Percentiles rank a stretch among this genome's conserved stretches.
Evolutionary conservation across 2,329 filamentous ascomycete species (phyloP).

Genomic region (Claviceps sp.): DNA sequence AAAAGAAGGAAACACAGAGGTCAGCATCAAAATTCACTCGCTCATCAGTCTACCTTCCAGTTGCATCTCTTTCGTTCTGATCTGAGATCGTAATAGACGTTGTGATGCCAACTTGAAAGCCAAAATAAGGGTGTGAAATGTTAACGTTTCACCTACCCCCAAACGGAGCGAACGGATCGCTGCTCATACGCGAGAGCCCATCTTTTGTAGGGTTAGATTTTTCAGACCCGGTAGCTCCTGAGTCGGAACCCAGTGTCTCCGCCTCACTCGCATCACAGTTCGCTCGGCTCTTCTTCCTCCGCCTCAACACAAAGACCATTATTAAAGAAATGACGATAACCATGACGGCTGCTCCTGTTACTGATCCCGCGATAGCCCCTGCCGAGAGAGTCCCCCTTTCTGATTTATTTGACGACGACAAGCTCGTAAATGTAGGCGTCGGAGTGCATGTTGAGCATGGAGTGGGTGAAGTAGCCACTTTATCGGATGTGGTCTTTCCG

Average conservation of each 20-base stretch:
- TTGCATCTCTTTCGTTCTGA: not conserved
- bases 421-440: not conserved
- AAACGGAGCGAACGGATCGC: constrained; percentile 30
- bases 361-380: constrained; percentile 21
- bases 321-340: constrained; percentile 14
- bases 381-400: constrained; percentile 11
- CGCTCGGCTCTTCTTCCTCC: constrained; percentile 6
- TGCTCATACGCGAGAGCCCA: constrained; percentile 7
- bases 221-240: not conserved
- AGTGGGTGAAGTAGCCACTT: no score
- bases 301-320: constrained; percentile 10
- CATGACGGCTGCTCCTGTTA: constrained; percentile 15
- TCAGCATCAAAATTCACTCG: not conserved
- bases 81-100: no score
- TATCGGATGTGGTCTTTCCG: no score
- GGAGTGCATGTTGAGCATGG: not conserved
- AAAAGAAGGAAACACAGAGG: not conserved
- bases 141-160: constrained; percentile 22
- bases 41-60: not conserved
- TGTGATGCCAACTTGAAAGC: no score
- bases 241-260: constrained; percentile 4
- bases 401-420: not conserved
- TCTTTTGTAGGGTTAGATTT: constrained; percentile 8
- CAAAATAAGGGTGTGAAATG: no score
- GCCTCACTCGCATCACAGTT: constrained; percentile 2